phyloP scores from a whole-genome alignment of 2,329 filamentous ascomycete species.

The Xylaria sp. region DNA sequence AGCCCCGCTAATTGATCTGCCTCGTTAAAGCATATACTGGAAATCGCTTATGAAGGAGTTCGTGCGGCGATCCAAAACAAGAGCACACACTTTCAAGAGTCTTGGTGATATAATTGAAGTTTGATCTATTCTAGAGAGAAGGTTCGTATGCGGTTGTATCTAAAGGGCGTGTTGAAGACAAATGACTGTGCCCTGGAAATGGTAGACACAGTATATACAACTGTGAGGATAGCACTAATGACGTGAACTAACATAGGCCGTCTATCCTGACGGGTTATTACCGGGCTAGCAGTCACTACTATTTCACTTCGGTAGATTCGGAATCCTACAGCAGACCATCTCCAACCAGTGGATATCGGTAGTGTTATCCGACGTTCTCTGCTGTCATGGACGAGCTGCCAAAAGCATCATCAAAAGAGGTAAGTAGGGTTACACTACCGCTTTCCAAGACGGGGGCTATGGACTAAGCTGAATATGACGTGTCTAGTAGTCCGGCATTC shows the following conservation, averaged over 20 bases:
- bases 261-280: background rate
- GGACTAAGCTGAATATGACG: slow-evolving; percentile 1
- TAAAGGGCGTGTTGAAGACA: background rate
- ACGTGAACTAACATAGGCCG: slow-evolving; percentile 2
- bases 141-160: background rate
- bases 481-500: background rate
- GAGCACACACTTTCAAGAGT: no score
- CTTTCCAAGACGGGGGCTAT: background rate
- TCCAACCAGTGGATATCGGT: background rate
- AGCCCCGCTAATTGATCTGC: background rate
- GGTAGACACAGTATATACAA: background rate
- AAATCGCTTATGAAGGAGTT: background rate
- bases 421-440: background rate
- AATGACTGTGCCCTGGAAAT: background rate
- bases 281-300: background rate
- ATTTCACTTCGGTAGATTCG: background rate
- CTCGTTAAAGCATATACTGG: background rate
- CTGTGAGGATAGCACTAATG: background rate
- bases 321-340: background rate
- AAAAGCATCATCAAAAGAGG: background rate
- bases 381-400: background rate
- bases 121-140: background rate
- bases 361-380: background rate
- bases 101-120: background rate
- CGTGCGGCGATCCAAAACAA: background rate